Conservation (phyloP, 108 stramenopile genomes). For the Pseudonitzschia multiseries region DNA sequence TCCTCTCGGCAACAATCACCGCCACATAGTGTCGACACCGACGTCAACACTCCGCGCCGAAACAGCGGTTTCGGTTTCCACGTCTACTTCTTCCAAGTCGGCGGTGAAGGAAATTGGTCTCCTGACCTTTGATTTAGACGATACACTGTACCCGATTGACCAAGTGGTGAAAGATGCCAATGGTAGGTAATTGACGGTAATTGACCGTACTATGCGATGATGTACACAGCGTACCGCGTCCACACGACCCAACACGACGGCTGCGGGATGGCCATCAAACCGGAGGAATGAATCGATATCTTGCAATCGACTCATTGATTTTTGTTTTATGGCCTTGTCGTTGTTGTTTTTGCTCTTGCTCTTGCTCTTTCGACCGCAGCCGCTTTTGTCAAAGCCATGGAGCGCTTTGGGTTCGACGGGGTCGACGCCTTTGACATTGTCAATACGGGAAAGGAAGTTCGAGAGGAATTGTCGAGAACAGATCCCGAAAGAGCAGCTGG, state of each 20-base stretch:
- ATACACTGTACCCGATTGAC: constrained; percentile 79
- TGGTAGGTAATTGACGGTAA: constrained; percentile 20
- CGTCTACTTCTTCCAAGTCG: neutral
- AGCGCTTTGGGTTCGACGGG: constrained; percentile 58
- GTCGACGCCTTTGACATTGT: constrained; percentile 75
- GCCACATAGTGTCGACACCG: constrained; percentile 10
- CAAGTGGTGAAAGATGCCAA: constrained; percentile 78
- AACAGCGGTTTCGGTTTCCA: neutral
- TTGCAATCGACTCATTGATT: no score
- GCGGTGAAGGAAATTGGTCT: constrained; percentile 48
- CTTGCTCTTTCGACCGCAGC: neutral
- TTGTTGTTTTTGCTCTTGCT: neutral
- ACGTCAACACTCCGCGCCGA: constrained; percentile 18
- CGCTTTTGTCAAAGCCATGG: constrained; percentile 73
- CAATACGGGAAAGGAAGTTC: constrained; percentile 60
- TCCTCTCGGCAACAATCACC: neutral
- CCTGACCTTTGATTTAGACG: constrained; percentile 87
- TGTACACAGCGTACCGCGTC: neutral
- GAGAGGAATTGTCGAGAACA: constrained; percentile 54
- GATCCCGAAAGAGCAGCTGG: constrained; percentile 62
- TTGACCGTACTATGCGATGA: neutral
- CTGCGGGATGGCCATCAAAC: no score
- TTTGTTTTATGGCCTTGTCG: no score
- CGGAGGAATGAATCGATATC: no score
- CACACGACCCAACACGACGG: neutral